phyloP scores from a whole-genome alignment of 2,329 filamentous ascomycete genomes.

The Diaporthe vaccinii region DNA sequence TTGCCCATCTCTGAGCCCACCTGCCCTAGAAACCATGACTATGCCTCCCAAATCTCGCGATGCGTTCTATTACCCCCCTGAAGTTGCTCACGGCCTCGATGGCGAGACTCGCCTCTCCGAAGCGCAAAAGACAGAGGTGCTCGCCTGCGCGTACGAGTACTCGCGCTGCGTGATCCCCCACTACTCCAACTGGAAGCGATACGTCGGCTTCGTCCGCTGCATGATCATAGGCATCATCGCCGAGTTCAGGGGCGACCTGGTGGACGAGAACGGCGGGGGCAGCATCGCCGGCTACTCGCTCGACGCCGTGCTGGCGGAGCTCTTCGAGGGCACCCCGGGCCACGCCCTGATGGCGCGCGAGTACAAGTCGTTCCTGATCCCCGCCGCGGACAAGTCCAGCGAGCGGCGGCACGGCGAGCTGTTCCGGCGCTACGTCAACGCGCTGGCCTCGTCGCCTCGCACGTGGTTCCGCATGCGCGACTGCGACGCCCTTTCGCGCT shows the following conservation, averaged over 20 bases:
- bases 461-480: conserved; percentile 52
- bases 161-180: conserved; percentile 45
- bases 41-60: not conserved
- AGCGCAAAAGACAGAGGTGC: conserved; percentile 40
- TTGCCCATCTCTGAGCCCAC: not conserved
- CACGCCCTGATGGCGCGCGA: conserved; percentile 43
- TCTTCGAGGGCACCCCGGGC: conserved; percentile 41
- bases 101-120: conserved; percentile 26
- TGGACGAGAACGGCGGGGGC: conserved; percentile 39
- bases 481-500: conserved; percentile 50
- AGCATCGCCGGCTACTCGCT: conserved; percentile 43
- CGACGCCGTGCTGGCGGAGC: conserved; percentile 36
- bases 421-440: conserved; percentile 49
- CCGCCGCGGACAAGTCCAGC: conserved; percentile 44
- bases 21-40: not conserved
- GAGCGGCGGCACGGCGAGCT: conserved; percentile 40
- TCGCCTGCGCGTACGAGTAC: conserved; percentile 47
- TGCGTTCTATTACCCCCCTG: conserved; percentile 38
- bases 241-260: conserved; percentile 43
- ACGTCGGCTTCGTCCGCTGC: conserved; percentile 44
- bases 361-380: conserved; percentile 44
- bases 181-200: conserved; percentile 45
- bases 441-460: conserved; percentile 46
- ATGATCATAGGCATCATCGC: conserved; percentile 45
- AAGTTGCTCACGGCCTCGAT: conserved; percentile 39